phyloP scores from a whole-genome alignment of 2,329 filamentous ascomycete species.

The Colletotrichum zoysiae region DNA sequence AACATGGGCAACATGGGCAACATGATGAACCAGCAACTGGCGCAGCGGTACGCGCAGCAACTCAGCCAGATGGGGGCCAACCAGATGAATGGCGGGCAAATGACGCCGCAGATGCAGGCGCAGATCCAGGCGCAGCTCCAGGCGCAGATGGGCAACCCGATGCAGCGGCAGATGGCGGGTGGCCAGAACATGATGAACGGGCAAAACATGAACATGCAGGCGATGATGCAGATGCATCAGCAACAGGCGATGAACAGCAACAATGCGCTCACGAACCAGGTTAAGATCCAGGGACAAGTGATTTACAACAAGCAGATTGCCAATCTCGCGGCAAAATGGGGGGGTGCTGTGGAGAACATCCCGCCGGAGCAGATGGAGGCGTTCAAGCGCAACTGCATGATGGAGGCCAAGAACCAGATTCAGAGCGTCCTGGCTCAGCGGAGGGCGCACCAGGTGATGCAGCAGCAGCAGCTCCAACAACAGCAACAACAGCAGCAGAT shows the following conservation, averaged over 20 bases:
- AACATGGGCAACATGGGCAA: conserved; percentile 51
- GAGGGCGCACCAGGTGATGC: conserved; percentile 52
- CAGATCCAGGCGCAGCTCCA: conserved; percentile 47
- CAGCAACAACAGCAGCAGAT: conserved; percentile 54
- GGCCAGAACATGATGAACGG: conserved; percentile 58
- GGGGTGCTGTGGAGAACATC: conserved; percentile 57
- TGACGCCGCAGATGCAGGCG: conserved; percentile 55
- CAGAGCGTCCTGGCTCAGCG: conserved; percentile 50
- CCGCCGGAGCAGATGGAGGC: conserved; percentile 60
- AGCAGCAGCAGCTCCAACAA: conserved; percentile 55
- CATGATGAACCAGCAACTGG: conserved; percentile 58
- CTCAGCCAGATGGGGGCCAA: conserved; percentile 57
- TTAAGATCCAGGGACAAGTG: conserved; percentile 51
- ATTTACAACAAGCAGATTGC: conserved; percentile 57
- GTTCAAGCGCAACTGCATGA: conserved; percentile 58
- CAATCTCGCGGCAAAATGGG: conserved; percentile 53
- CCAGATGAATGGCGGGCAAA: conserved; percentile 48
- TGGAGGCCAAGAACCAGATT: conserved; percentile 54
- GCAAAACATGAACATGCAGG: conserved; percentile 55
- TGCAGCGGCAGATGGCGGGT: conserved; percentile 53
- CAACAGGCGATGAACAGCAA: conserved; percentile 52
- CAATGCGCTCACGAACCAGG: conserved; percentile 46
- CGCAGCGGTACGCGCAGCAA: conserved; percentile 59
- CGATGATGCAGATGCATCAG: conserved; percentile 53
- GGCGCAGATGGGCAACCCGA: conserved; percentile 55